Evolutionary conservation across 371 early-diverging fungal genomes (phyloP), one percentile per base, ranked within the genome.

Genomic region (Actinomortierella ambigua): DNA sequence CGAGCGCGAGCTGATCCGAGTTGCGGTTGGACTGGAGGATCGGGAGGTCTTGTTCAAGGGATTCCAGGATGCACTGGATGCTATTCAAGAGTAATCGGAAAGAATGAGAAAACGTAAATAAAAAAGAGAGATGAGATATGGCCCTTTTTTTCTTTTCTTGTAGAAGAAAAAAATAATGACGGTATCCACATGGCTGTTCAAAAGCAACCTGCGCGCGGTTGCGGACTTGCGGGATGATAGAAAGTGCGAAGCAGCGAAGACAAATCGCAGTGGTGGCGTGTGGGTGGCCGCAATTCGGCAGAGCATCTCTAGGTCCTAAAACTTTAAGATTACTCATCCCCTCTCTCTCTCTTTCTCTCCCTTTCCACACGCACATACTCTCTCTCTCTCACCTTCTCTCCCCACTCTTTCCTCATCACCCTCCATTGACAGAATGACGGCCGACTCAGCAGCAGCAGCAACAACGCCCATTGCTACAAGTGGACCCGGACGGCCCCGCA

Each of bases 21-120:
- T 97, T 18, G 93, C 94, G 57, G 92, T 98, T 23, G 98, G 98
- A 2, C 75, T 95, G 41, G 98, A 98, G 80, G 84, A 86, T 20
- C 50, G 59, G 26, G 86, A 90, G 9, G 78, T 69, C 46, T 69
- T 96, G 63, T 50, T 94, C 42, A 59, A 66, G 11, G 81, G 82
- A 61, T 93, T 96, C 79, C 62, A 76, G 60, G 62, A 76, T 5
- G 94, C 95, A n/a, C 75, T 96, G 58, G 85, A 91, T 55, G 82
- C 89, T 13, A 80, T 88, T 50, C 63, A 62, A 22, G 69, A 69
- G 26, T 51, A 53, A 34, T 4, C 34, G 18, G 13, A 20, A 53
- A 50, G 18, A n/a, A n/a, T 50, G 23, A 52, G 34, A 13, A 27
- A 23, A 52, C 28, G 14, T 27, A 23, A 14, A 27, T 23, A 18